Evolutionary conservation across 139 green algal species (phyloP).

Genomic region (Zygnema circumcarinatum): DNA sequence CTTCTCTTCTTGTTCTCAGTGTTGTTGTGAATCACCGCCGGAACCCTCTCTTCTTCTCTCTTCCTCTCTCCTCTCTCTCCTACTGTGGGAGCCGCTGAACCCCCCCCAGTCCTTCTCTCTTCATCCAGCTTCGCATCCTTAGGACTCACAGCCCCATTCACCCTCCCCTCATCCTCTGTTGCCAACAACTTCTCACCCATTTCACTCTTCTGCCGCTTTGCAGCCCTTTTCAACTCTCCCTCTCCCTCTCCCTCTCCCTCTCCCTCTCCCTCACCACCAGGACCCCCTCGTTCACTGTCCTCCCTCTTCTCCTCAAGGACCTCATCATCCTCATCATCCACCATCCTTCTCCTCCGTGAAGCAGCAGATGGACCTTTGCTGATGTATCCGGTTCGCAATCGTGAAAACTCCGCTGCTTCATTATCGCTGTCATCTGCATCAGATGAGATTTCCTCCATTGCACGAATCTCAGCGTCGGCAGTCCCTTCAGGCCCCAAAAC

Average conservation of each 20-base stretch:
- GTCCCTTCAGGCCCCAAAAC: no score
- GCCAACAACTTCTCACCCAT: not conserved
- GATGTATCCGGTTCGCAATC: not conserved
- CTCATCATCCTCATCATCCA: slow-evolving; percentile 1
- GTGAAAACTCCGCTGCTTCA: not conserved
- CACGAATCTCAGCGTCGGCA: no score
- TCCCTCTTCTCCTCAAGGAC: not conserved
- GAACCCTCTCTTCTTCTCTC: no score
- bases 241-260: slow-evolving; percentile 6
- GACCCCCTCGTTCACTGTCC: not conserved
- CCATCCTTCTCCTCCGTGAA: not conserved
- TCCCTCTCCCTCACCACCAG: slow-evolving; percentile 2
- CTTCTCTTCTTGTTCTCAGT: no score
- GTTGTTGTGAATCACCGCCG: no score
- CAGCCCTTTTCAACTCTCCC: no score
- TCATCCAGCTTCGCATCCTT: not conserved
- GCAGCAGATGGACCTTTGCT: not conserved
- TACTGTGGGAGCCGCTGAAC: not conserved
- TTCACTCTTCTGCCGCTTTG: not conserved
- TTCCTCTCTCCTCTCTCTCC: no score
- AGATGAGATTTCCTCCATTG: no score
- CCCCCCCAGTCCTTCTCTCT: slow-evolving; percentile 4
- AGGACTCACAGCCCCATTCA: not conserved
- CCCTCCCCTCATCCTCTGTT: not conserved
- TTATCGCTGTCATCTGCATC: not conserved